phyloP scores from a whole-genome alignment of 73 alveolate genomes.

The Paramecium sonneborni region DNA sequence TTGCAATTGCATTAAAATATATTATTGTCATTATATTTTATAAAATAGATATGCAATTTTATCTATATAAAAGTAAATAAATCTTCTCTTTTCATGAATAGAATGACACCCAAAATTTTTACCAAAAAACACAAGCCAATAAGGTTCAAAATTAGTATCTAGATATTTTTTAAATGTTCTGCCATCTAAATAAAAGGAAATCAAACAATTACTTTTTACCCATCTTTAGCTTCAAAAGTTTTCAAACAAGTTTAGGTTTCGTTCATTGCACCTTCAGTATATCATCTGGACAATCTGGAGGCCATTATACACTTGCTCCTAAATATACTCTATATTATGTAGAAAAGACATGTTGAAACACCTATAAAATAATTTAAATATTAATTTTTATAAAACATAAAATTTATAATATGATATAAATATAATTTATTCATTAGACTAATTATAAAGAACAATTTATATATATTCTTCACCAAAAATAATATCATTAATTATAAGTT shows the following conservation, averaged over 20 bases:
- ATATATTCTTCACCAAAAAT: no score
- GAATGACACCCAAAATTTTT: slow-evolving; percentile 95
- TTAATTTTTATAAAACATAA: background rate
- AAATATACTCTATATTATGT: slow-evolving; percentile 65
- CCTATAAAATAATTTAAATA: background rate
- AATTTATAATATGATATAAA: background rate
- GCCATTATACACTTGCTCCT: slow-evolving; percentile 91
- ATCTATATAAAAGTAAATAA: slow-evolving; percentile 92
- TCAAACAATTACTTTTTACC: slow-evolving; percentile 48
- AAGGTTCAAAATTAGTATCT: slow-evolving; percentile 97
- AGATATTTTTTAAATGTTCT: slow-evolving; percentile 77
- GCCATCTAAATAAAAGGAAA: slow-evolving; percentile 70
- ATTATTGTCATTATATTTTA: slow-evolving; percentile 66
- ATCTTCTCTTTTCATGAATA: slow-evolving; percentile 92
- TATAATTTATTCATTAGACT: background rate
- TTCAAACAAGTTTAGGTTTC: slow-evolving; percentile 59
- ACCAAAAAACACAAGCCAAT: slow-evolving; percentile 98
- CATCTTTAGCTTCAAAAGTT: slow-evolving; percentile 62
- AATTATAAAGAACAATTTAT: no score
- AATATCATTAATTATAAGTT: no score
- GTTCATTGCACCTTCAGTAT: slow-evolving; percentile 86
- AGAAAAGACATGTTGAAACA: background rate
- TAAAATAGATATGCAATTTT: slow-evolving; percentile 82
- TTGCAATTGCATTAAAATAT: background rate
- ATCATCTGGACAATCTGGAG: slow-evolving; percentile 93